A percentile compares a stretch with the other conserved stretches of the same genome.
Evolutionary conservation across 1,139 yeast genomes (phyloP).

Genomic region (Nakaseomyces glabratus): DNA sequence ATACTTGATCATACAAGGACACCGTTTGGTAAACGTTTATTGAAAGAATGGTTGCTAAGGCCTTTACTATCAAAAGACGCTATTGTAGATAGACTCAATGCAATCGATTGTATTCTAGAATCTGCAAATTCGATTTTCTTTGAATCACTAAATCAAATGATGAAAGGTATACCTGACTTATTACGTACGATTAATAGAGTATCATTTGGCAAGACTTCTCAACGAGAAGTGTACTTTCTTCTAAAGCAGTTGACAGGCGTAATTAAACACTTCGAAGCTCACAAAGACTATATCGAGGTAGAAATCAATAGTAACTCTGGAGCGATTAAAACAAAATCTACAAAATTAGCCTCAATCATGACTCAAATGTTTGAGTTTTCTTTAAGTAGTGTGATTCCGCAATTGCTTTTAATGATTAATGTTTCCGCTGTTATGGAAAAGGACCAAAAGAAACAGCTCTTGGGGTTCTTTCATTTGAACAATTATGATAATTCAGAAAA

Average conservation of each 20-base stretch:
- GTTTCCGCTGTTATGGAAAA: conserved; percentile 49
- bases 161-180: conserved; percentile 52
- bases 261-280: conserved; percentile 23
- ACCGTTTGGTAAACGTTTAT: conserved; percentile 57
- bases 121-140: conserved; percentile 39
- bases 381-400: conserved; percentile 15
- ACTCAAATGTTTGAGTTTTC: conserved; percentile 20
- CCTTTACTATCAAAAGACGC: conserved; percentile 46
- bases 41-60: conserved; percentile 62
- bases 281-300: conserved; percentile 27
- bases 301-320: conserved; percentile 19
- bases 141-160: conserved; percentile 41
- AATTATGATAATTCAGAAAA: conserved; percentile 35
- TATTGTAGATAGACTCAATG: conserved; percentile 46
- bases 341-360: conserved; percentile 30
- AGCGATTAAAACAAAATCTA: conserved; percentile 24
- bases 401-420: conserved; percentile 47
- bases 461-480: conserved; percentile 45
- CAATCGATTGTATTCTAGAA: conserved; percentile 50
- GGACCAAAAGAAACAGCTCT: conserved; percentile 38
- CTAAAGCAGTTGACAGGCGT: conserved; percentile 42
- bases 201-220: conserved; percentile 54
- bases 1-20: conserved; percentile 74
- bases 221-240: conserved; percentile 58
- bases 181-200: conserved; percentile 59